Base-by-base conservation (phyloP, 2,329 filamentous ascomycete species). In the Botrytis pseudocinerea region DNA sequence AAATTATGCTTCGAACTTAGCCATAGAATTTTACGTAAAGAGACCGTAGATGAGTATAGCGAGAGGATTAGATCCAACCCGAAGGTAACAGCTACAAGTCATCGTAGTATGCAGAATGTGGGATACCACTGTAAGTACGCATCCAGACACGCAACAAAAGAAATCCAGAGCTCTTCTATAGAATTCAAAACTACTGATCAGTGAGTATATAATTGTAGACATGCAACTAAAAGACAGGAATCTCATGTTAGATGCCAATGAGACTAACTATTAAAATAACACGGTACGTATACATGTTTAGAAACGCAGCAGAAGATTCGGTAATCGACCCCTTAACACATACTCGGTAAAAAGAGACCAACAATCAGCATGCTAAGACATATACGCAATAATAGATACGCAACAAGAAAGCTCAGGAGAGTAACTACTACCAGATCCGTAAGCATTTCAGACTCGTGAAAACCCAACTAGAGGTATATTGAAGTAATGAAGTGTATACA, bases 401-500 rank as follows among this genome's bases (percentile, higher is more conserved):
- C 12, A 42, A 42, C 12, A 42, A 42, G 40, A 42, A 42, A 12
- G 40, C 14, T 42, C 14, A 2, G 10, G 40, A 42, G 40, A 42
- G 40, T 42, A 42, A 42, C 40, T 38, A 42, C 22, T 1, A 25
- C 22, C 46, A 38, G 20, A 20, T 25, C 4, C 22, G 12, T 48
- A 25, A 9, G 46, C 22, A 25, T 48, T 25, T 48, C 9, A 4
- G 9, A 48, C 46, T 3, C 22, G 22, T 10, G 22, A 25, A 48
- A 25, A 1, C 4, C 9, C 4, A 48, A 25, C 12, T 25, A 12
- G 46, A 25, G 46, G 46, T 48, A 25, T 3, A 25, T 25, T 48
- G 1, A 25, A 48, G 12, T 48, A 0, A 25, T 4, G 22, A 25
- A 48, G 1, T 48, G 4, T 0, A 48, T 12, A 48, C 1, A 1